Evolutionary conservation across 805 yeast genomes (phyloP).

Genomic region (Ogataea glucozyma): DNA sequence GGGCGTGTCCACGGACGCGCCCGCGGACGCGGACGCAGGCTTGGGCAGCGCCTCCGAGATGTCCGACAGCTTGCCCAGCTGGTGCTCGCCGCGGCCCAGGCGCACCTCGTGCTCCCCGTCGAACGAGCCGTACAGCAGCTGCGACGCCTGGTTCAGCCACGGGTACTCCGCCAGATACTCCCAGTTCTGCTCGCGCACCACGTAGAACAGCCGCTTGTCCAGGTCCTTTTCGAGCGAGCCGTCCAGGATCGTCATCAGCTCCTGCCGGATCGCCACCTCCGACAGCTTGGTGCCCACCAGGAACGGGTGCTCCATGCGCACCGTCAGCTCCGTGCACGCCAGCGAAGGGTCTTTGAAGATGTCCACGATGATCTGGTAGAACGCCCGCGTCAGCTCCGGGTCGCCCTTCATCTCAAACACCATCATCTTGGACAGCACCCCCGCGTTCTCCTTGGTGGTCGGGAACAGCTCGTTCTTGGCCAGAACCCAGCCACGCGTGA

Average conservation of each 20-base stretch:
- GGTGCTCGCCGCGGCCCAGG: slow-evolving; percentile 49
- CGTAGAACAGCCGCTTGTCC: slow-evolving; percentile 77
- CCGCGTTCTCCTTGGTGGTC: slow-evolving; percentile 93
- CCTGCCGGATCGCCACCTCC: slow-evolving; percentile 71
- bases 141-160: slow-evolving; percentile 94
- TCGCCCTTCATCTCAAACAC: slow-evolving; percentile 89
- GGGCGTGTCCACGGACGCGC: slow-evolving; percentile 18
- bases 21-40: slow-evolving; percentile 17
- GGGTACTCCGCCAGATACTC: slow-evolving; percentile 89
- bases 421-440: slow-evolving; percentile 89
- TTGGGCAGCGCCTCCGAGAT: slow-evolving; percentile 38
- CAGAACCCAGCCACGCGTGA: slow-evolving; percentile 90
- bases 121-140: slow-evolving; percentile 78
- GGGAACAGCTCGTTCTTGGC: slow-evolving; percentile 83
- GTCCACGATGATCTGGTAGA: slow-evolving; percentile 83
- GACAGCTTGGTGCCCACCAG: slow-evolving; percentile 87
- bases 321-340: slow-evolving; percentile 84
- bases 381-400: slow-evolving; percentile 69
- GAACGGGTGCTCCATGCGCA: slow-evolving; percentile 95
- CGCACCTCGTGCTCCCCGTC: slow-evolving; percentile 49
- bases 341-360: slow-evolving; percentile 80
- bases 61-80: slow-evolving; percentile 52
- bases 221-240: slow-evolving; percentile 76
- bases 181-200: slow-evolving; percentile 96
- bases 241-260: slow-evolving; percentile 76